Evolutionary conservation across 768 basidiomycete genomes (phyloP).

Genomic region (Kwoniella heveanensis): DNA sequence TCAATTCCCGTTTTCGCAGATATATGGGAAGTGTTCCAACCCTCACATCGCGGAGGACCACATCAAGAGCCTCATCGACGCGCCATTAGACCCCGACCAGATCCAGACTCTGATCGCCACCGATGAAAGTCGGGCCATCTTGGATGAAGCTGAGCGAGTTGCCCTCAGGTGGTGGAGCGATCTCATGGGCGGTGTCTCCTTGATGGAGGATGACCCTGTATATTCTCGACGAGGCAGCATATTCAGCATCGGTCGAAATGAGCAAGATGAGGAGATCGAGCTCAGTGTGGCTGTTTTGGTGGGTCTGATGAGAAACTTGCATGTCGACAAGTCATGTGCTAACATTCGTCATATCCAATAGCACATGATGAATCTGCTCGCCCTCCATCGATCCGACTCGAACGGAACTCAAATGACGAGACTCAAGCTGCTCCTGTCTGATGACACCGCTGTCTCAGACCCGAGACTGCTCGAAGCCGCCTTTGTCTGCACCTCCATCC

Average conservation of each 20-base stretch:
- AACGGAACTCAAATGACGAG: constrained; percentile 59
- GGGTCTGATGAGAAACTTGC: constrained; percentile 8
- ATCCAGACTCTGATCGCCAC: constrained; percentile 5
- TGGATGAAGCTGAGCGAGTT: constrained; percentile 23
- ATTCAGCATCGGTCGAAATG: constrained; percentile 30
- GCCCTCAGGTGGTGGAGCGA: constrained; percentile 47
- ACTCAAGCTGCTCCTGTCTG: constrained; percentile 74
- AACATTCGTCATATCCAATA: constrained; percentile 9
- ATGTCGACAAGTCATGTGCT: background rate
- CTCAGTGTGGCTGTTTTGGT: constrained; percentile 46
- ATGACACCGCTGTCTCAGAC: constrained; percentile 77
- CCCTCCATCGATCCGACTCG: constrained; percentile 31
- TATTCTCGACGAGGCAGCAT: constrained; percentile 26
- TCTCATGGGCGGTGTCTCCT: constrained; percentile 17
- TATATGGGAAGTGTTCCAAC: constrained; percentile 12
- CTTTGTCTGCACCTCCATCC: constrained; percentile 76
- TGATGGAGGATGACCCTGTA: constrained; percentile 13
- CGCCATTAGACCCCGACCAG: constrained; percentile 1
- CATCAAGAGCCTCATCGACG: constrained; percentile 7
- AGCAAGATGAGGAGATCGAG: constrained; percentile 44
- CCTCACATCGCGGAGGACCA: constrained; percentile 8
- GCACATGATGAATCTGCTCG: constrained; percentile 45
- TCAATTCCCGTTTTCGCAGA: constrained; percentile 7
- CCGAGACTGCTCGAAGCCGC: constrained; percentile 86
- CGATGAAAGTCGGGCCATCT: constrained; percentile 16